Evolutionary conservation across 495 filamentous ascomycete genomes (phyloP), one percentile per base, ranked within the genome.

Genomic region (Lichenothelia convexa): DNA sequence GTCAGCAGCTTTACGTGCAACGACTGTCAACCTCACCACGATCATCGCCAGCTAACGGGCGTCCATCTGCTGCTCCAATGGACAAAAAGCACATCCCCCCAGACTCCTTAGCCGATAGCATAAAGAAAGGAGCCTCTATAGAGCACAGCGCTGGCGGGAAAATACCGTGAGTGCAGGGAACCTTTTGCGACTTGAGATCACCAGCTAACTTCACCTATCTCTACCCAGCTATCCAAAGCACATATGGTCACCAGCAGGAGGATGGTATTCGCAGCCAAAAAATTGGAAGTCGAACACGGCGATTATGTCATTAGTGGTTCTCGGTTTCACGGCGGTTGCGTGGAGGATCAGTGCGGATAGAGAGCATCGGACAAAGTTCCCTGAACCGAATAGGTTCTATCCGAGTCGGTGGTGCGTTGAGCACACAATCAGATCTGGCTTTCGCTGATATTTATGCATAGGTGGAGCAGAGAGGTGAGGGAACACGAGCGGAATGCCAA

Each of bases 261-360:
- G 89, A 50, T 97, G 91, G 89, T 97, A 97, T 60, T 61, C 76
- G 21, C 87, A 84, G 55, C 89, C 89, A 7, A 63, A 64, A 44
- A 97, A 97, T 67, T 97, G 91, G 91, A 91, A 77, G 58, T 54
- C 62, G 26, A 97, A 97, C 62, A 97, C 89, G 6, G 81, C 80
- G n/a, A 64, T 93, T 39, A 73, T 84, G 62, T 65, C 68, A 34
- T 63, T 62, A 2, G 71, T 78, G 34, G 68, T 93, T 32, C 45
- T 84, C 46, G 77, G 80, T 34, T 70, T 93, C 47, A 70, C 71
- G 15, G 80, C 74, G 21, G 46, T 80, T 34, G 68, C 66, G 29
- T 94, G 72, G 67, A 85, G 71, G 44, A 48, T 85, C 41, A 92
- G 85, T 57, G 86, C 85, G 32, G 75, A 92, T 44, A 63, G 70